Evolutionary conservation across 1,284 basidiomycete species (phyloP).

Genomic region (Earliella scabrosa): DNA sequence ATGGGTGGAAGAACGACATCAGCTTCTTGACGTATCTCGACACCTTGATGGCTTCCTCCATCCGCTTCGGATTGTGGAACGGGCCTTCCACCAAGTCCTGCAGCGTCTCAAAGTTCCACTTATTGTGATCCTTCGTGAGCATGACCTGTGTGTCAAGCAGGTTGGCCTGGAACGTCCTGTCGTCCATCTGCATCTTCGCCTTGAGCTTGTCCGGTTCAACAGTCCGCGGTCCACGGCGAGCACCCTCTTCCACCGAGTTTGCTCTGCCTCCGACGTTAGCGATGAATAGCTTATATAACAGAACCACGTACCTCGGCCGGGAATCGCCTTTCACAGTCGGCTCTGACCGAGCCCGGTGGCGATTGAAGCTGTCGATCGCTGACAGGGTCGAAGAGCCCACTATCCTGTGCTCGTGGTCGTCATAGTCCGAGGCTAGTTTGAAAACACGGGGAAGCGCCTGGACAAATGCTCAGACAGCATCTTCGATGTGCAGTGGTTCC

Average conservation of each 20-base stretch:
- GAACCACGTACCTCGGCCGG: conserved; percentile 58
- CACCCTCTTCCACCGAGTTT: conserved; percentile 86
- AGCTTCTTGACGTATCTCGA: conserved; percentile 88
- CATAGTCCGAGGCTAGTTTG: conserved; percentile 80
- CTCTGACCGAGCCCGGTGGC: conserved; percentile 75
- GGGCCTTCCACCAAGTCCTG: conserved; percentile 94
- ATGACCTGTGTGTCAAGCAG: conserved; percentile 90
- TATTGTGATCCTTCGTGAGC: conserved; percentile 86
- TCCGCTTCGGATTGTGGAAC: conserved; percentile 87
- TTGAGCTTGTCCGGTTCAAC: conserved; percentile 91
- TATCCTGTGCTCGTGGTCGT: conserved; percentile 73
- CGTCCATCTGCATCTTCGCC: conserved; percentile 92
- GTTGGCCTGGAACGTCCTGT: conserved; percentile 83
- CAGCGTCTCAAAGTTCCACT: conserved; percentile 92
- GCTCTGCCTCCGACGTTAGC: conserved; percentile 52
- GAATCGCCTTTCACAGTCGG: conserved; percentile 54
- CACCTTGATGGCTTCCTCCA: conserved; percentile 94
- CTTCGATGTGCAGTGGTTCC: not conserved
- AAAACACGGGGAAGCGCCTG: conserved; percentile 90
- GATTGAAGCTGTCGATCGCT: conserved; percentile 90
- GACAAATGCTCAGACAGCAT: not conserved
- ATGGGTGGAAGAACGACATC: conserved; percentile 93
- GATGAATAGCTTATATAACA: no score
- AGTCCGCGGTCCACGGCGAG: conserved; percentile 87
- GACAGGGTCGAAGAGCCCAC: conserved; percentile 86